Conservation (phyloP, 805 yeast species). For the Cyberlindnera americana region DNA sequence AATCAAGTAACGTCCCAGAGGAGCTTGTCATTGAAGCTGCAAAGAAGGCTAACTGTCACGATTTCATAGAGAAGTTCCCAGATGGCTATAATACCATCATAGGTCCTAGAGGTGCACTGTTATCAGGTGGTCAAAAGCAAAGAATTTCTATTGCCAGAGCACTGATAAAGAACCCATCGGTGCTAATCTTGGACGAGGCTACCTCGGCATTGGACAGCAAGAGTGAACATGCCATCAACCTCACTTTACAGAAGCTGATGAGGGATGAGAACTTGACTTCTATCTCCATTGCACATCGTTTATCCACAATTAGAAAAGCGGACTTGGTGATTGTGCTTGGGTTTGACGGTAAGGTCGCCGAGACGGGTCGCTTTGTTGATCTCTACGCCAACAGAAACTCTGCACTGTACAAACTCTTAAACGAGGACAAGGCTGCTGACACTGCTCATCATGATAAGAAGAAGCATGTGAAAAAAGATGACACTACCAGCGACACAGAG, state of each 20-base stretch:
- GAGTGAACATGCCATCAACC: slow-evolving; percentile 73
- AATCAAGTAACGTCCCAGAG: slow-evolving; percentile 44
- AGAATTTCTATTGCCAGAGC: slow-evolving; percentile 87
- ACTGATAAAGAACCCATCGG: slow-evolving; percentile 66
- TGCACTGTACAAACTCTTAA: slow-evolving; percentile 35
- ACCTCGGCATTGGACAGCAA: slow-evolving; percentile 83
- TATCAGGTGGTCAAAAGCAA: slow-evolving; percentile 95
- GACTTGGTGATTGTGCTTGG: slow-evolving; percentile 82
- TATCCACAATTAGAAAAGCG: slow-evolving; percentile 85
- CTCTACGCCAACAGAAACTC: slow-evolving; percentile 46
- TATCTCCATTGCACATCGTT: slow-evolving; percentile 89
- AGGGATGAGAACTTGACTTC: slow-evolving; percentile 63
- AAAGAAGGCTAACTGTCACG: slow-evolving; percentile 51
- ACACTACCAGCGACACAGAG: slow-evolving; percentile 4
- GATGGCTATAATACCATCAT: slow-evolving; percentile 63
- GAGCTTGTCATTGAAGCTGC: slow-evolving; percentile 44
- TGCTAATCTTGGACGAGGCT: slow-evolving; percentile 79
- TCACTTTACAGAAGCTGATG: slow-evolving; percentile 64
- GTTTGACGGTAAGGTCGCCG: slow-evolving; percentile 76
- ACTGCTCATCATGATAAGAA: slow-evolving; percentile 8
- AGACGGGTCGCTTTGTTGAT: slow-evolving; percentile 60
- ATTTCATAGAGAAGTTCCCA: slow-evolving; percentile 58
- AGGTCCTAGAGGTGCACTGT: slow-evolving; percentile 59
- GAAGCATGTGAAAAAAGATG: slow-evolving; percentile 12
- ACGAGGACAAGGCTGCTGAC: slow-evolving; percentile 30